Conservation (phyloP, 192 early-diverging fungal species). For the Borealophlyctis nickersoniae region DNA sequence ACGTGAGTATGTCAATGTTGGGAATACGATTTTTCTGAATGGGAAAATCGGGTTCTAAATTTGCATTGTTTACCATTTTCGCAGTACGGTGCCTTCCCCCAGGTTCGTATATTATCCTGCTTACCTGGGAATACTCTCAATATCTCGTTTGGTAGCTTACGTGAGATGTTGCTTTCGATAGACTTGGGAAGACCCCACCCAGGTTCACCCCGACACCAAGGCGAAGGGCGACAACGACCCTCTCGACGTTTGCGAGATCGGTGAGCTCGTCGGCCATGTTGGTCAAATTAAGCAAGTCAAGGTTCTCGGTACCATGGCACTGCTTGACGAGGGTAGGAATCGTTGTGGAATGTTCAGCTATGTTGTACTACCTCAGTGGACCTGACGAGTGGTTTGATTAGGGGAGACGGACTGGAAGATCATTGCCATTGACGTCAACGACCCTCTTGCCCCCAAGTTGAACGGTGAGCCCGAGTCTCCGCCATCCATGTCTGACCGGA, state of each 20-base stretch:
- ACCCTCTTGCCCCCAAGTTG: constrained; percentile 94
- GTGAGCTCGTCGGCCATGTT: constrained; percentile 83
- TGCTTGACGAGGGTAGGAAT: constrained; percentile 97
- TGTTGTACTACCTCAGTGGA: neutral
- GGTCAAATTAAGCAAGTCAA: constrained; percentile 99
- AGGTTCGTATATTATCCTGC: constrained; percentile 44
- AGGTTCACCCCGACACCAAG: constrained; percentile 89
- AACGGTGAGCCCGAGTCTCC: constrained; percentile 65
- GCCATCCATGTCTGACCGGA: neutral
- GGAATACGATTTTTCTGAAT: neutral
- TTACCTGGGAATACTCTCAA: constrained; percentile 2
- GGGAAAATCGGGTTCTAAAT: neutral
- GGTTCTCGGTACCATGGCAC: constrained; percentile 96
- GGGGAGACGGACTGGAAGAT: constrained; percentile 99
- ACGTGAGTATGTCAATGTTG: constrained; percentile 45
- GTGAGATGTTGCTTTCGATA: neutral
- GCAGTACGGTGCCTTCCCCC: constrained; percentile 91
- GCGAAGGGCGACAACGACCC: constrained; percentile 97
- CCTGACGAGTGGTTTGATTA: too few species aligned
- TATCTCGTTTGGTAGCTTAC: neutral
- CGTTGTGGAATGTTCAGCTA: neutral
- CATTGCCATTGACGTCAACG: constrained; percentile 95
- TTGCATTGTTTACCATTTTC: neutral
- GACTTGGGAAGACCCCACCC: constrained; percentile 98
- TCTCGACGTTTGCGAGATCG: constrained; percentile 97